phyloP scores from a whole-genome alignment of 2,329 filamentous ascomycete genomes.

The Pseudophaeomoniella oleicola region DNA sequence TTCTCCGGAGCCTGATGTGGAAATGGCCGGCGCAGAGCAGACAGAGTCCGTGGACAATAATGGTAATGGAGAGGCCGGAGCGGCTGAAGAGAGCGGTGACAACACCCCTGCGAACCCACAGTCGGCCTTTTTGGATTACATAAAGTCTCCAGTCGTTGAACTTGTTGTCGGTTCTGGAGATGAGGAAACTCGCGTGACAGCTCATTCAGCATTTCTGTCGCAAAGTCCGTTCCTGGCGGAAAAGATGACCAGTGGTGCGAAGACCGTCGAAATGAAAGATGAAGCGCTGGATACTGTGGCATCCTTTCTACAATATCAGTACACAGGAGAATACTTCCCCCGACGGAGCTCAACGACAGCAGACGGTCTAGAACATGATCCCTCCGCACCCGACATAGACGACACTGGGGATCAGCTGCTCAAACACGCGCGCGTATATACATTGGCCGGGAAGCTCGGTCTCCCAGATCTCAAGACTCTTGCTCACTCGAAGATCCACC shows the following conservation, averaged over 20 bases:
- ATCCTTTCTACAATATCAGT: constrained; percentile 70
- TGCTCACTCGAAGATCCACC: constrained; percentile 80
- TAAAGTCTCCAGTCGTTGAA: constrained; percentile 55
- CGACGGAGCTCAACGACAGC: constrained; percentile 41
- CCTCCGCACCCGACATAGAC: constrained; percentile 51
- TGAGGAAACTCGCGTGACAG: constrained; percentile 49
- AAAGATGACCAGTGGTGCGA: constrained; percentile 1
- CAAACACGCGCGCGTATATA: constrained; percentile 81
- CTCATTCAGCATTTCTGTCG: constrained; percentile 63
- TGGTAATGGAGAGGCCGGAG: constrained; percentile 9
- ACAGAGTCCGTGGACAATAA: constrained; percentile 7
- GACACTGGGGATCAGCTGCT: constrained; percentile 70
- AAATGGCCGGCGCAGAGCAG: constrained; percentile 13
- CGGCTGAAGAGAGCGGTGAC: constrained; percentile 8
- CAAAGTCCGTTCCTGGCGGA: constrained; percentile 63
- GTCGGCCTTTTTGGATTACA: constrained; percentile 28
- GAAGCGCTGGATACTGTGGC: constrained; percentile 61
- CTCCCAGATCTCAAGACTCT: constrained; percentile 56
- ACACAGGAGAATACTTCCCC: constrained; percentile 79
- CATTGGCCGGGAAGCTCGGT: constrained; percentile 65
- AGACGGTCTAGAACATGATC: constrained; percentile 55
- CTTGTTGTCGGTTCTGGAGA: constrained; percentile 50
- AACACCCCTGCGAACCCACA: constrained; percentile 7
- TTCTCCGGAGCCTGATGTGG: constrained; percentile 11
- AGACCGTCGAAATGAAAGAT: constrained; percentile 48